Evolutionary conservation across 345 rosid genomes (phyloP).

Genomic region (Hypericum androsaemum): DNA sequence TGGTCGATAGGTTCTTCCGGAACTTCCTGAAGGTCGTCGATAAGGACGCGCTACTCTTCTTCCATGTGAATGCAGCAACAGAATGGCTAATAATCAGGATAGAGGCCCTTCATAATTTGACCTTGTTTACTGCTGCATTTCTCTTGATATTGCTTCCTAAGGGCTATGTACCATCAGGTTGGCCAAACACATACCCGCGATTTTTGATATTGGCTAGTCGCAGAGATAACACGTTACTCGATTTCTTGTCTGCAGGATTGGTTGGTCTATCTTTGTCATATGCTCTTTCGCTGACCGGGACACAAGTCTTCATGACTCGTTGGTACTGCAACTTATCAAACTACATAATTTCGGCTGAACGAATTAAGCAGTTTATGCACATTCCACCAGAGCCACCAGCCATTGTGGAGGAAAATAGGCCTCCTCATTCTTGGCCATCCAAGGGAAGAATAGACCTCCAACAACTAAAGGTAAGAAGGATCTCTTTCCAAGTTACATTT

Average conservation of each 20-base stretch:
- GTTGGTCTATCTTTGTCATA: conserved; percentile 75
- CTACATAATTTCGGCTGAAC: conserved; percentile 58
- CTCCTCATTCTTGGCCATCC: conserved; percentile 59
- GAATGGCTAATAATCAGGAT: conserved; percentile 75
- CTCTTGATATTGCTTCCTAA: conserved; percentile 64
- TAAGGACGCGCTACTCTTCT: conserved; percentile 59
- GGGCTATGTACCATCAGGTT: conserved; percentile 34
- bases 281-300: conserved; percentile 46
- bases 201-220: neutral
- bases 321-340: conserved; percentile 59
- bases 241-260: conserved; percentile 30
- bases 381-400: conserved; percentile 56
- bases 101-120: conserved; percentile 60
- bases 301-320: conserved; percentile 43
- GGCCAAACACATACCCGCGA: neutral
- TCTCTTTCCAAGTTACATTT: neutral
- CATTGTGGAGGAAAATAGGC: conserved; percentile 44
- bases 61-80: conserved; percentile 63
- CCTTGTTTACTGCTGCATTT: conserved; percentile 59
- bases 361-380: conserved; percentile 68
- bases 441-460: conserved; percentile 59
- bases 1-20: conserved; percentile 46
- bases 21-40: conserved; percentile 58
- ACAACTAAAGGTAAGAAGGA: conserved; percentile 46
- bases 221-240: no score